phyloP scores from a whole-genome alignment of 2,329 filamentous ascomycete species.

The Arthrobotrys sinensis region DNA sequence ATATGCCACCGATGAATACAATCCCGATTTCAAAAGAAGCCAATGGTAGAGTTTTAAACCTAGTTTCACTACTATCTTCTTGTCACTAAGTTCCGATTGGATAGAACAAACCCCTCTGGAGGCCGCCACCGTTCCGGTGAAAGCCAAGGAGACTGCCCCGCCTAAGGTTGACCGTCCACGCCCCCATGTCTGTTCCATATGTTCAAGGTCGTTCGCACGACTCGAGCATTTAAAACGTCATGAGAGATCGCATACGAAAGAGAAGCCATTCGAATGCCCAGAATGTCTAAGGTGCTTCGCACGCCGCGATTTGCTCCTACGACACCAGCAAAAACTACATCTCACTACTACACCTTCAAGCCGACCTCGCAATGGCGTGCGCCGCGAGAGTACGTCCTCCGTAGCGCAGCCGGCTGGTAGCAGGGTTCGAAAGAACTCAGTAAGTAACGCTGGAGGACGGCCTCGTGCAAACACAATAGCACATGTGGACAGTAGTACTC shows the following conservation, averaged over 20 bases:
- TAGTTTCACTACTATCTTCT: conserved; percentile 17
- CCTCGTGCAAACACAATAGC: conserved; percentile 96
- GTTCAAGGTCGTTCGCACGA: conserved; percentile 90
- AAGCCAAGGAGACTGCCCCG: conserved; percentile 70
- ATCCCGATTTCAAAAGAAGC: conserved; percentile 54
- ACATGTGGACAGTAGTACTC: conserved; percentile 83
- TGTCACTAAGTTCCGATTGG: conserved; percentile 49
- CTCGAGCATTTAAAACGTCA: conserved; percentile 97
- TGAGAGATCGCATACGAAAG: conserved; percentile 97
- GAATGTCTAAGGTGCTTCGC: conserved; percentile 97
- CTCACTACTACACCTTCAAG: conserved; percentile 91
- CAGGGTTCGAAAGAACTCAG: conserved; percentile 91
- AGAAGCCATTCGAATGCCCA: conserved; percentile 98
- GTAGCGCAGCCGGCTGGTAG: conserved; percentile 77
- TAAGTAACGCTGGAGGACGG: conserved; percentile 76
- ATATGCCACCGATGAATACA: conserved; percentile 60
- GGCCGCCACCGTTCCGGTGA: conserved; percentile 36
- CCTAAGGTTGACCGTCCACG: conserved; percentile 98
- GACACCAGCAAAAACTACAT: conserved; percentile 98
- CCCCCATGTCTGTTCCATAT: conserved; percentile 93
- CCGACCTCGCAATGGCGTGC: conserved; percentile 80
- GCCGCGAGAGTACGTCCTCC: conserved; percentile 87
- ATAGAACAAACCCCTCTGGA: conserved; percentile 50
- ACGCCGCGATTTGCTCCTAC: conserved; percentile 87
- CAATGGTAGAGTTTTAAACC: conserved; percentile 47